Percentiles rank a stretch among this genome's conserved stretches.
Conservation (phyloP, 345 rosid genomes). For the Eucalyptus curtisii region DNA sequence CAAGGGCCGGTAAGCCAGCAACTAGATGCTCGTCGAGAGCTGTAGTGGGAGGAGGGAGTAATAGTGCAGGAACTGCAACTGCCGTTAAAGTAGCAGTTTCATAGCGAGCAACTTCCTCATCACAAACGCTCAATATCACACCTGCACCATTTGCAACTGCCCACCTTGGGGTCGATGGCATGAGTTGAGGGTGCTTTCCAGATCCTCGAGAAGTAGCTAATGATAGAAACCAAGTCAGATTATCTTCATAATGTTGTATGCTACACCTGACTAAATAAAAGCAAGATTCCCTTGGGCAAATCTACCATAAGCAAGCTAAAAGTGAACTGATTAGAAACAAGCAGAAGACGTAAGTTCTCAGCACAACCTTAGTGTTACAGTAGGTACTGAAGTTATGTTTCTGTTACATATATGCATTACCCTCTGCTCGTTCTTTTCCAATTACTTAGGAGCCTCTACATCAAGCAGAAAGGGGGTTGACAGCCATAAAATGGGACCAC, state of each 20-base stretch:
- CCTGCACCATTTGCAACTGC: conserved; percentile 99
- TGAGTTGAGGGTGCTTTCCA: conserved; percentile 95
- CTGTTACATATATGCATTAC: background rate
- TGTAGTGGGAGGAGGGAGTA: conserved; percentile 96
- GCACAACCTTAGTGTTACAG: background rate
- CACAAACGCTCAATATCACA: conserved; percentile 92
- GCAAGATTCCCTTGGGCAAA: background rate
- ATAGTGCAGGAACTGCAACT: conserved; percentile 93
- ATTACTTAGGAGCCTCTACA: background rate
- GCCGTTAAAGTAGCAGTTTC: conserved; percentile 95
- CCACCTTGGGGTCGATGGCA: conserved; percentile 95
- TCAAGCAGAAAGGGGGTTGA: background rate
- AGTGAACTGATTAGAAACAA: background rate
- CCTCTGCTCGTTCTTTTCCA: background rate
- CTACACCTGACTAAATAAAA: background rate
- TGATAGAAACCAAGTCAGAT: background rate
- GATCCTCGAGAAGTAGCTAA: conserved; percentile 82
- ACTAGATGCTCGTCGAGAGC: conserved; percentile 92
- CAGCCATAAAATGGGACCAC: background rate
- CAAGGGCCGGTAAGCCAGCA: conserved; percentile 97
- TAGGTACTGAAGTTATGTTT: background rate
- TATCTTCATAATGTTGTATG: background rate
- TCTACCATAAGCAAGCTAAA: background rate
- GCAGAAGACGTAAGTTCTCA: background rate
- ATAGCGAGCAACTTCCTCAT: conserved; percentile 92